Conservation (phyloP, 2,329 filamentous ascomycete species). For the Fusarium udum region DNA sequence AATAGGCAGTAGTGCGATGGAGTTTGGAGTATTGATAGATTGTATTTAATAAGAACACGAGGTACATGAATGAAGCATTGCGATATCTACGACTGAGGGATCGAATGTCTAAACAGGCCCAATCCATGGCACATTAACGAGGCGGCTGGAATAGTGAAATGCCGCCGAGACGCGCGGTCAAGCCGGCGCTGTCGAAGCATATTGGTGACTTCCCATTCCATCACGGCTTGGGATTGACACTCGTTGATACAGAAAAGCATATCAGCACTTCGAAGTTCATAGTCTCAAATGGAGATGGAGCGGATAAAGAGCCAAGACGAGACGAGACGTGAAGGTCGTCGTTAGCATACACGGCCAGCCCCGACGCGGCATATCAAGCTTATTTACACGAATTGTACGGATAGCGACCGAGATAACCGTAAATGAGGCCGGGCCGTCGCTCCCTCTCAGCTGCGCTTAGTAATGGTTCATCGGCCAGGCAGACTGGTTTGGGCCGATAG, state of each 20-base stretch:
- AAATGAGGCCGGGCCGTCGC: not conserved
- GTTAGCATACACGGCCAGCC: fast-evolving
- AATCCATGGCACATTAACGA: too few species aligned
- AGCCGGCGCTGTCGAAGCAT: too few species aligned
- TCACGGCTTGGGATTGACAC: not conserved
- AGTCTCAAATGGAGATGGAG: fast-evolving
- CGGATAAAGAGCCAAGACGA: not conserved
- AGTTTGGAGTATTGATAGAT: constrained; percentile 15
- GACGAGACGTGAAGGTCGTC: not conserved
- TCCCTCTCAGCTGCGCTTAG: not conserved
- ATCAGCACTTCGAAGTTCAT: not conserved
- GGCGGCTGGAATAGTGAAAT: too few species aligned
- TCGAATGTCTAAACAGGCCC: not conserved
- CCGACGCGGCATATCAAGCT: not conserved
- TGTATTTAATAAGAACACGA: constrained; percentile 10
- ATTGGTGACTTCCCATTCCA: not conserved
- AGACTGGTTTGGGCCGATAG: too few species aligned
- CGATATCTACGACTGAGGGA: not conserved
- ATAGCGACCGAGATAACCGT: not conserved
- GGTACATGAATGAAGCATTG: not conserved
- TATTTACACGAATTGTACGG: not conserved
- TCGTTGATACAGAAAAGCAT: not conserved
- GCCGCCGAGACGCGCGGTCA: too few species aligned
- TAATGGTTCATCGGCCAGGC: not conserved
- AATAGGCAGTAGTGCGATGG: constrained; percentile 7